Evolutionary conservation across 441 rosid species (phyloP).

Genomic region (Euphorbia celastroides): DNA sequence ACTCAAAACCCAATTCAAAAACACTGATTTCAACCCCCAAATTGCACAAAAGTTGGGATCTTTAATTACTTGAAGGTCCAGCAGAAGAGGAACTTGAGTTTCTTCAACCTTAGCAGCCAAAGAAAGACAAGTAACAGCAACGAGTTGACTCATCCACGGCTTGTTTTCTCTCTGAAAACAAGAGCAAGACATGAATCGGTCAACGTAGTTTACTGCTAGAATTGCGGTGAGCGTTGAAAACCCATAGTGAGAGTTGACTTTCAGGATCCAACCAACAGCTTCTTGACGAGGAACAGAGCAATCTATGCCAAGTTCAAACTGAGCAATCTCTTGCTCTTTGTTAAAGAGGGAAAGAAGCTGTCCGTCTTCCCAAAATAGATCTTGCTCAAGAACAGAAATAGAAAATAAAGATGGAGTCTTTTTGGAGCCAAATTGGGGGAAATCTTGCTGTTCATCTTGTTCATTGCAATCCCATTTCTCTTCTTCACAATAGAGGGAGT

Average conservation of each 20-base stretch:
- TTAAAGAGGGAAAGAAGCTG: slow-evolving; percentile 64
- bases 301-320: slow-evolving; percentile 13
- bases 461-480: slow-evolving; percentile 61
- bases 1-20: neutral
- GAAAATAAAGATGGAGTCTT: slow-evolving; percentile 21
- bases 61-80: slow-evolving; percentile 66
- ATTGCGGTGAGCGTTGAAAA: slow-evolving; percentile 64
- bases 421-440: neutral
- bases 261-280: slow-evolving; percentile 62
- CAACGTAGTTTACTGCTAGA: slow-evolving; percentile 68
- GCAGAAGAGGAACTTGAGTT: slow-evolving; percentile 72
- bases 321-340: slow-evolving; percentile 44
- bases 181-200: slow-evolving; percentile 52
- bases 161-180: slow-evolving; percentile 39
- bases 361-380: slow-evolving; percentile 70
- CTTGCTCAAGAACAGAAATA: slow-evolving; percentile 42
- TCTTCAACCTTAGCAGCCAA: slow-evolving; percentile 95
- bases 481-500: slow-evolving; percentile 79
- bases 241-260: slow-evolving; percentile 49
- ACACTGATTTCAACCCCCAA: neutral
- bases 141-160: slow-evolving; percentile 93
- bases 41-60: neutral
- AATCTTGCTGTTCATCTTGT: neutral
- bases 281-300: slow-evolving; percentile 30
- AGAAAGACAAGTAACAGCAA: slow-evolving; percentile 79